Conservation (phyloP, 768 basidiomycete genomes). For the Mycena vitilis region DNA sequence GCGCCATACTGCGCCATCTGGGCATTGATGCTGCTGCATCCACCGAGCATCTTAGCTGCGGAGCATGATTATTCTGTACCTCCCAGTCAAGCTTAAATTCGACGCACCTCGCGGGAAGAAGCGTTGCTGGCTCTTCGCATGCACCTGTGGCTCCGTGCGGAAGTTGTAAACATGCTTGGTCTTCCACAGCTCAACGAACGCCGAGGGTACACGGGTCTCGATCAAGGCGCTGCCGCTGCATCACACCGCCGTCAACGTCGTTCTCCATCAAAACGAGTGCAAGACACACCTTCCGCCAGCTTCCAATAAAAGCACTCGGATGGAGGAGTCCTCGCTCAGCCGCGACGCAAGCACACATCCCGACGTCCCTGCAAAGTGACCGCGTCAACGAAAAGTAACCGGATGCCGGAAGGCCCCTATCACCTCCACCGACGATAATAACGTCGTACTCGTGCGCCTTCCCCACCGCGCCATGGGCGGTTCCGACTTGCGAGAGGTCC, state of each 20-base stretch:
- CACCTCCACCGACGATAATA: slow-evolving; percentile 66
- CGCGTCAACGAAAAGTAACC: slow-evolving; percentile 13
- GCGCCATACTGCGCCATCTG: slow-evolving; percentile 75
- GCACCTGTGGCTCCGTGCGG: slow-evolving; percentile 66
- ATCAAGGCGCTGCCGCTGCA: slow-evolving; percentile 57
- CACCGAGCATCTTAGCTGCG: slow-evolving; percentile 77
- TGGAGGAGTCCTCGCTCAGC: slow-evolving; percentile 63
- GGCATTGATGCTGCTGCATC: slow-evolving; percentile 72
- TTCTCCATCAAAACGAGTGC: background rate
- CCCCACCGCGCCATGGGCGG: background rate
- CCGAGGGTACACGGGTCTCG: slow-evolving; percentile 57
- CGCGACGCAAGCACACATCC: slow-evolving; percentile 73
- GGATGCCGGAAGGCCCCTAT: slow-evolving; percentile 31
- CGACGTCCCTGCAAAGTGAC: slow-evolving; percentile 59
- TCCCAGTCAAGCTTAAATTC: background rate
- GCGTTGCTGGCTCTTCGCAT: slow-evolving; percentile 57
- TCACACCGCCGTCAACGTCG: background rate
- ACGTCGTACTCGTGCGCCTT: slow-evolving; percentile 54
- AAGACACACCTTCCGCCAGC: slow-evolving; percentile 68
- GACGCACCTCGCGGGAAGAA: slow-evolving; percentile 76
- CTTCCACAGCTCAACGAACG: slow-evolving; percentile 55
- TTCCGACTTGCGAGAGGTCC: slow-evolving; percentile 34
- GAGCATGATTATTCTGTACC: background rate
- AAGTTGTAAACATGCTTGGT: slow-evolving; percentile 64
- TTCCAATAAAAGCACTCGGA: slow-evolving; percentile 70